Conservation (phyloP, 352 stramenopile genomes). For the Phytophthora citricola region DNA sequence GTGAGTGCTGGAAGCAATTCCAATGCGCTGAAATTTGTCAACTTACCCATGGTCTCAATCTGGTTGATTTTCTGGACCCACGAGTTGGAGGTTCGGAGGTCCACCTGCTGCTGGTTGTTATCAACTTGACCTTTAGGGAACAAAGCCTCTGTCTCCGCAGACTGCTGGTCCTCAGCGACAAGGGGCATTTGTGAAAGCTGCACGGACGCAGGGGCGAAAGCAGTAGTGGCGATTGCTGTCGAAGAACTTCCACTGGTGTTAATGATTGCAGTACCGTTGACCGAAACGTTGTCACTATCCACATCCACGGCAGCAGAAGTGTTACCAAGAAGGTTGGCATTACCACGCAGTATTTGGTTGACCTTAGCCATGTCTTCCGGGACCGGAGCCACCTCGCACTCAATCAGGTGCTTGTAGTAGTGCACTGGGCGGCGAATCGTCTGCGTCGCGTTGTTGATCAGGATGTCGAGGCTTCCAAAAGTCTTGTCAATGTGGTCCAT, state of each 20-base stretch:
- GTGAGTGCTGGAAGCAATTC: background rate
- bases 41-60: slow-evolving; percentile 73
- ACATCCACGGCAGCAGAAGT: background rate
- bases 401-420: slow-evolving; percentile 92
- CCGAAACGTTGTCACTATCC: slow-evolving; percentile 16
- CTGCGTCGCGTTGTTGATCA: slow-evolving; percentile 98
- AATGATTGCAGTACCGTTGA: slow-evolving; percentile 39
- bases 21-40: background rate
- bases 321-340: slow-evolving; percentile 50
- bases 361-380: slow-evolving; percentile 54
- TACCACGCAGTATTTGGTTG: slow-evolving; percentile 57
- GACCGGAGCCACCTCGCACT: slow-evolving; percentile 70
- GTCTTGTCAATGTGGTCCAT: slow-evolving; percentile 85
- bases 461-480: slow-evolving; percentile 88
- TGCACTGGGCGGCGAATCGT: slow-evolving; percentile 92
- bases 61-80: slow-evolving; percentile 90
- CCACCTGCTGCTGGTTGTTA: slow-evolving; percentile 94
- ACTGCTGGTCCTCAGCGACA: slow-evolving; percentile 84
- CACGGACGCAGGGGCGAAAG: slow-evolving; percentile 73
- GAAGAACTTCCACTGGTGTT: slow-evolving; percentile 22
- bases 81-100: slow-evolving; percentile 92
- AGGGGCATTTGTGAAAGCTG: slow-evolving; percentile 91
- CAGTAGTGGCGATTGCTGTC: slow-evolving; percentile 11
- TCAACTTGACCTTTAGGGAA: slow-evolving; percentile 85
- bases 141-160: slow-evolving; percentile 53